Evolutionary conservation across 371 early-diverging fungal species (phyloP).

Genomic region (Mortierella sp.): DNA sequence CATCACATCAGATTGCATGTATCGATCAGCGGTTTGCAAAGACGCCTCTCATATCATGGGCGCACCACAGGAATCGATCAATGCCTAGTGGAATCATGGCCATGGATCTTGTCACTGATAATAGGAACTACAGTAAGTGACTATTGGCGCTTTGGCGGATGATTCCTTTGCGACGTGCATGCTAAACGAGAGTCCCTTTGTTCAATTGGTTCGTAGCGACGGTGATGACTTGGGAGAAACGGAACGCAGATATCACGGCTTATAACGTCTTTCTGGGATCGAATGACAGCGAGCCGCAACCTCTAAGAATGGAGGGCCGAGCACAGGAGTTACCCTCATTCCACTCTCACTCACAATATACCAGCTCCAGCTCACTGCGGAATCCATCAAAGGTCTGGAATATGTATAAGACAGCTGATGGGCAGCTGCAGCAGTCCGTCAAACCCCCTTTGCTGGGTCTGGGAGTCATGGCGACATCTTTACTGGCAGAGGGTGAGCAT

Average conservation of each 20-base stretch:
- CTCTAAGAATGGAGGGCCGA: slow-evolving; percentile 19
- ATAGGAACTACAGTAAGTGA: slow-evolving; percentile 17
- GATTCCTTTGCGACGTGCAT: neutral
- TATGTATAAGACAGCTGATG: neutral
- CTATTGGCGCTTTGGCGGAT: neutral
- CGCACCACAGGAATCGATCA: slow-evolving; percentile 33
- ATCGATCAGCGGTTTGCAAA: slow-evolving; percentile 47
- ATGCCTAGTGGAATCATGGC: slow-evolving; percentile 40
- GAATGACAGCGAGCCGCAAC: neutral
- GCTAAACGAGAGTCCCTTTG: neutral
- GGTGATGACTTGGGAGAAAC: slow-evolving; percentile 30
- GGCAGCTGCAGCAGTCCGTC: slow-evolving; percentile 10
- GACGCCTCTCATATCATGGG: slow-evolving; percentile 38
- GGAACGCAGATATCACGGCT: slow-evolving; percentile 36
- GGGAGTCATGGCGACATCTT: slow-evolving; percentile 7
- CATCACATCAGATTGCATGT: slow-evolving; percentile 39
- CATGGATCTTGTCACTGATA: slow-evolving; percentile 17
- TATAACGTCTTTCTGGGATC: slow-evolving; percentile 35
- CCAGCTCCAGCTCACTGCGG: slow-evolving; percentile 30
- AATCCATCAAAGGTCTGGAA: slow-evolving; percentile 17
- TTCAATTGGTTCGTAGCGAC: slow-evolving; percentile 16
- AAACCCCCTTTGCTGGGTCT: slow-evolving; percentile 43
- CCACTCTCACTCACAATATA: slow-evolving; percentile 43
- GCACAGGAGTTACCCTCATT: slow-evolving; percentile 39
- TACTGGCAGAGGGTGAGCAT: neutral